Evolutionary conservation across 257 asterid genomes (phyloP).

Genomic region (Solanum habrochaites): DNA sequence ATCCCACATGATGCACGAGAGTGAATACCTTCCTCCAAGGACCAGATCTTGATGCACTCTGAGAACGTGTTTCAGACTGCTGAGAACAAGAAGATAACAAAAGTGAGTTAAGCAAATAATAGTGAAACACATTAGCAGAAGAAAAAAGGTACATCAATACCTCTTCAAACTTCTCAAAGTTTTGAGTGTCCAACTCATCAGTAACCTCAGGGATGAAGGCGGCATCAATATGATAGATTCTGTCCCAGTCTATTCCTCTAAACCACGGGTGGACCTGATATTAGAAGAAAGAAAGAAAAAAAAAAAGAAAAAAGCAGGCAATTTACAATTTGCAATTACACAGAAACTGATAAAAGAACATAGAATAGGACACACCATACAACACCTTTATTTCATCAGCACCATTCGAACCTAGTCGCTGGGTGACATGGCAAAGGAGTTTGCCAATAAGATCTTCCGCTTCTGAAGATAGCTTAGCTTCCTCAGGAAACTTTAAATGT

Average conservation of each 20-base stretch:
- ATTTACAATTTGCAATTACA: constrained; percentile 9
- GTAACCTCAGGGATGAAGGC: constrained; percentile 90
- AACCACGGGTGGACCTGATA: constrained; percentile 85
- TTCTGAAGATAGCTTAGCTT: constrained; percentile 66
- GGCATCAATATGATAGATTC: constrained; percentile 76
- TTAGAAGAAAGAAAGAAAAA: neutral
- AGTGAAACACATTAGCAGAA: neutral
- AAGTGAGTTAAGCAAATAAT: neutral
- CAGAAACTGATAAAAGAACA: constrained; percentile 12
- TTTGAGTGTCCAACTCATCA: constrained; percentile 92
- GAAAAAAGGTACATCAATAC: constrained; percentile 19
- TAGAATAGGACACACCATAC: constrained; percentile 34
- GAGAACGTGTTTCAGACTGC: constrained; percentile 62
- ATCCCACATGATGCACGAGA: neutral
- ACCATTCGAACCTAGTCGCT: constrained; percentile 86
- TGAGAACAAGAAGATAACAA: constrained; percentile 1
- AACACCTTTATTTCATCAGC: constrained; percentile 86
- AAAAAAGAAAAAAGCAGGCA: neutral
- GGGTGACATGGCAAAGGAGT: constrained; percentile 78
- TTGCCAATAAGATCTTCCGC: constrained; percentile 81
- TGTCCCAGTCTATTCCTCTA: constrained; percentile 63
- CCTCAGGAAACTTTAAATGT: constrained; percentile 87
- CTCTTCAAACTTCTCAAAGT: constrained; percentile 93
- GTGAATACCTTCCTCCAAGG: constrained; percentile 92
- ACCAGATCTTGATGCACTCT: constrained; percentile 66